Base-by-base conservation (phyloP, 129 eudicot genomes). In the Flaveria bidentis region DNA sequence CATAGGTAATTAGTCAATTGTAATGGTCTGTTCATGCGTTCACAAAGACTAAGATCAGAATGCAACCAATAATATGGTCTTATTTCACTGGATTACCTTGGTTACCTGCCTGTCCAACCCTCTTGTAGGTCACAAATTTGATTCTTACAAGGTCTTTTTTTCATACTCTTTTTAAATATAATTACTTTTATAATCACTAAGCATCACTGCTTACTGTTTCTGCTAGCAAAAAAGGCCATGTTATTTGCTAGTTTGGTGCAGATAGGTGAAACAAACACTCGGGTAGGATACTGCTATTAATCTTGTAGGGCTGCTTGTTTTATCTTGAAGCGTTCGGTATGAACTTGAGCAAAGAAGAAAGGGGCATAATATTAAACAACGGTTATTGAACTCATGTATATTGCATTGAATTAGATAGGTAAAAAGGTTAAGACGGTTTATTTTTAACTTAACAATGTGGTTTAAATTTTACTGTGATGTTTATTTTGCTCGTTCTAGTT, bases 271-370 rank as follows among this genome's bases (percentile, higher is more conserved):
- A 74, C 46, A 42, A 42, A 42, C 8, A 42, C 71, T 46, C 17
- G 26, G 6, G 13, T 23, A 14, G 83, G 83, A 80, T 79, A 80
- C 66, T 80, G 69, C 55, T 80, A 55, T 80, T 65, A 18, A 16
- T 65, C 57, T 65, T 65, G 79, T 65, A 9, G 69, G 79, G 83
- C 74, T 39, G 52, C 73, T 26, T 65, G 83, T 28, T 71, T 62
- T 70, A 70, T 70, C 53, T 47, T 46, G 33, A 63, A 60, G 18
- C 56, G 75, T 55, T 78, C 71, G 42, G 67, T 36, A 30, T 14
- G 52, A 68, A 55, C 14, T 76, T 25, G 26, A 77, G 81, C 28
- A 1, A 28, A 25, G 67, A 63, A 69, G 69, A 69, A 44, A 53
- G 79, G 62, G 18, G 28, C 50, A 18, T 71, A 60, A 42, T 11